Conservation (phyloP, 192 early-diverging fungal genomes). For the Mortierella claussenii region DNA sequence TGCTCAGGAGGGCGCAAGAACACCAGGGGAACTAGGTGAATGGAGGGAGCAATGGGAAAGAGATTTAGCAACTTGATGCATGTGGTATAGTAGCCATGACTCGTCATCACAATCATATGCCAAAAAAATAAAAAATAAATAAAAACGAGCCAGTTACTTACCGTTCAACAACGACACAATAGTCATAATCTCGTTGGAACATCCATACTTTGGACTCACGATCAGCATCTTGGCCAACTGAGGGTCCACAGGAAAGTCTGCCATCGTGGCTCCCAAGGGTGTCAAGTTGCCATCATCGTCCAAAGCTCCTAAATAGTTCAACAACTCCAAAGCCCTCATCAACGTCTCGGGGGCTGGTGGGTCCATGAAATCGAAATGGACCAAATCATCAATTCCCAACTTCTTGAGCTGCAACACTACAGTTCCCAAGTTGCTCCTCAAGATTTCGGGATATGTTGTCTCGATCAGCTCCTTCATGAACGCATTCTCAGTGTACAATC, state of each 20-base stretch:
- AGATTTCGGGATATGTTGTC: constrained; percentile 98
- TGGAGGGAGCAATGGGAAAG: too few relatives aligned
- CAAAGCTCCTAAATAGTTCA: constrained; percentile 95
- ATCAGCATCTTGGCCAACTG: constrained; percentile 96
- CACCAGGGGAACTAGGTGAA: constrained; percentile 77
- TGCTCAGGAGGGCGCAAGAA: constrained; percentile 94
- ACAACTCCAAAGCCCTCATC: constrained; percentile 96
- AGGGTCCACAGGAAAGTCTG: constrained; percentile 98
- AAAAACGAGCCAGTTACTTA: constrained; percentile 12
- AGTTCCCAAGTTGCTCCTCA: constrained; percentile 95
- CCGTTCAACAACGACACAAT: constrained; percentile 93
- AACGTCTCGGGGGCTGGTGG: constrained; percentile 98
- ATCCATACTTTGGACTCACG: constrained; percentile 81
- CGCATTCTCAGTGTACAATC: constrained; percentile 97
- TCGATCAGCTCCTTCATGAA: constrained; percentile 94
- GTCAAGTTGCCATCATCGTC: constrained; percentile 97
- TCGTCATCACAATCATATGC: not conserved
- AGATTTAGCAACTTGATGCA: too few relatives aligned
- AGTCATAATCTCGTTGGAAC: constrained; percentile 94
- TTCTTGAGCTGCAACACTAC: constrained; percentile 98
- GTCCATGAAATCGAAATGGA: constrained; percentile 99
- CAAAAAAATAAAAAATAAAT: not conserved
- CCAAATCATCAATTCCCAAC: constrained; percentile 95
- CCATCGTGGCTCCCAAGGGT: constrained; percentile 82
- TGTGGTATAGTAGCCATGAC: too few relatives aligned